A percentile compares a stretch with the other conserved stretches of the same genome.
These are phyloP conservation scores for Gloeopeniophorella convolvens DNA, from an alignment of 768 basidiomycete species.

Conservation along the genomic window DNA sequence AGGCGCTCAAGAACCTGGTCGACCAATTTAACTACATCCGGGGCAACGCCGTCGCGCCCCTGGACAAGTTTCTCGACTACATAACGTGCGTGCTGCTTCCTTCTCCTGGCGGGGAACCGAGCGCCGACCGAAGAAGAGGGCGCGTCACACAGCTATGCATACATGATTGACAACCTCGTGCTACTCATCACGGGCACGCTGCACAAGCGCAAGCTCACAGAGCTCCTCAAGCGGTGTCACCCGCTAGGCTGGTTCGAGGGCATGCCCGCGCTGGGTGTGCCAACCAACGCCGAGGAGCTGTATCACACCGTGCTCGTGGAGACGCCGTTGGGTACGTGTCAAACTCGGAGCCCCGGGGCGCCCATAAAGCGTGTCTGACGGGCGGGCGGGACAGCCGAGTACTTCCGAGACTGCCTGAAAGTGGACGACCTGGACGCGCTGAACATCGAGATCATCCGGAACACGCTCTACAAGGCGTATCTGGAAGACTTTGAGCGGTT, in stretches of 20 bases:
- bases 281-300: slow-evolving; percentile 96
- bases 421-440: slow-evolving; percentile 96
- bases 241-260: slow-evolving; percentile 96
- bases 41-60: slow-evolving; percentile 83
- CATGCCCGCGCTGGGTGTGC: slow-evolving; percentile 98
- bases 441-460: slow-evolving; percentile 99
- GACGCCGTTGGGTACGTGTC: slow-evolving; percentile 84
- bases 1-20: slow-evolving; percentile 90
- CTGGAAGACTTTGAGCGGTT: slow-evolving; percentile 94
- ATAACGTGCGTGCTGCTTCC: slow-evolving; percentile 82
- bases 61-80: slow-evolving; percentile 93
- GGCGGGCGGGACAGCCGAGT: slow-evolving; percentile 54
- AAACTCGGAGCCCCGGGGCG: too few relatives aligned
- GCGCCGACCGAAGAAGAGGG: slow-evolving; percentile 1
- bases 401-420: slow-evolving; percentile 93
- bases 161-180: slow-evolving; percentile 99
- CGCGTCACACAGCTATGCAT: slow-evolving; percentile 64
- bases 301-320: slow-evolving; percentile 96
- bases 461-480: slow-evolving; percentile 98
- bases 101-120: background rate
- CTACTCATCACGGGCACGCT: slow-evolving; percentile 95
- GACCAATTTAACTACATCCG: slow-evolving; percentile 96
- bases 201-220: slow-evolving; percentile 95
- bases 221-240: slow-evolving; percentile 93
- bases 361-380: too few relatives aligned